Evolutionary conservation across 83 land plant species (phyloP).

Genomic region (Larix sibirica): DNA sequence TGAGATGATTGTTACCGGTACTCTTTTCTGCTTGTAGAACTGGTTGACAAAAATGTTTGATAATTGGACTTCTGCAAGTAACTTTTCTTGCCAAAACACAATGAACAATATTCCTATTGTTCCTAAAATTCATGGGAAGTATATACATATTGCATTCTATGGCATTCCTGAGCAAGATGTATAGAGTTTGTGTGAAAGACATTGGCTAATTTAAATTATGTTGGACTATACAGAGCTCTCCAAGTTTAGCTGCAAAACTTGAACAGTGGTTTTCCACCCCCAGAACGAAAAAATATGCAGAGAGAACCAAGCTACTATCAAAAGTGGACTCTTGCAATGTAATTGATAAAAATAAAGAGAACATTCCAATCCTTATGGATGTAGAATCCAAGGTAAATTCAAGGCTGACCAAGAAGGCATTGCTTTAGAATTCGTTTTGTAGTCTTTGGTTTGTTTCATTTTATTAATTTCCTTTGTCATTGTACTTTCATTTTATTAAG

Average conservation of each 20-base stretch:
- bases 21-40: neutral
- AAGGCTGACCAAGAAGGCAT: neutral
- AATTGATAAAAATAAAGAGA: conserved; percentile 9
- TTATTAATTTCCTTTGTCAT: neutral
- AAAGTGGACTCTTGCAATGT: neutral
- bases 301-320: neutral
- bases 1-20: neutral
- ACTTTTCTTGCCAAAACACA: neutral
- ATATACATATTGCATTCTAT: neutral
- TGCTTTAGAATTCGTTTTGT: neutral
- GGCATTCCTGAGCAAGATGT: neutral
- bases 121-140: neutral
- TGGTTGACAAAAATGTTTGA: neutral
- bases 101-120: neutral
- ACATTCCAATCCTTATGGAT: neutral
- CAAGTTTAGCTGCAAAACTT: conserved; percentile 29
- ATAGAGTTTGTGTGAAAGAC: neutral
- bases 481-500: neutral
- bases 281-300: neutral
- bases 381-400: conserved; percentile 4
- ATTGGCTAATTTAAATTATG: neutral
- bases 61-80: neutral
- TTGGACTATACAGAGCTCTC: conserved; percentile 21
- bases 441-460: neutral
- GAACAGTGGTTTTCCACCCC: conserved; percentile 36